These are phyloP conservation scores for Blastocrithidia nonstop DNA, from an alignment of 208 protist species.

Conservation along the genomic window DNA sequence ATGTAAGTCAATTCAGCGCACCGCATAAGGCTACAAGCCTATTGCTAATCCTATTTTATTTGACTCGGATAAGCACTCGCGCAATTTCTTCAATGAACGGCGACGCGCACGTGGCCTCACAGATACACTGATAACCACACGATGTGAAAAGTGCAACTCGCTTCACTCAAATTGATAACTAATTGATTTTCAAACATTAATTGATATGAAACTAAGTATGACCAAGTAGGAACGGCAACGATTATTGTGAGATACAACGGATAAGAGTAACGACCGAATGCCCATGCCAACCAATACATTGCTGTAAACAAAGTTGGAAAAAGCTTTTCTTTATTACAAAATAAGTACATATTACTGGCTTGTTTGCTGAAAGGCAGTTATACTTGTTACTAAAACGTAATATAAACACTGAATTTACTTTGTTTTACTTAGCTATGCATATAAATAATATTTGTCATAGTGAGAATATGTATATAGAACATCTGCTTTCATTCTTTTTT, in stretches of 20 bases:
- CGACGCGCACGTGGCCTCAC: slow-evolving; percentile 31
- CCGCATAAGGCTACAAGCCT: slow-evolving; percentile 56
- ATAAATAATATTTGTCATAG: too few relatives aligned
- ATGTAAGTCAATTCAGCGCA: slow-evolving; percentile 45
- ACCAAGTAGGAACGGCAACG: slow-evolving; percentile 16
- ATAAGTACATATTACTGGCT: background rate
- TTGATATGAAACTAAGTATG: slow-evolving; percentile 54
- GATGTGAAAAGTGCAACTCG: slow-evolving; percentile 43
- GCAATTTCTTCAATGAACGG: slow-evolving; percentile 67
- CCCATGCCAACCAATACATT: too few relatives aligned
- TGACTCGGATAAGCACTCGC: slow-evolving; percentile 64
- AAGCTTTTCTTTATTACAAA: background rate
- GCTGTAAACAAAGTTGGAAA: slow-evolving; percentile 1
- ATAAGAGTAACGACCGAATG: background rate
- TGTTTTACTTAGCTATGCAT: too few relatives aligned
- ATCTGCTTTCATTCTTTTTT: too few relatives aligned
- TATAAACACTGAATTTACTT: too few relatives aligned
- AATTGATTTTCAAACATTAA: slow-evolving; percentile 46
- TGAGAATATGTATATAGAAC: too few relatives aligned
- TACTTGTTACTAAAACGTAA: too few relatives aligned
- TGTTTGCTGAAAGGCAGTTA: background rate
- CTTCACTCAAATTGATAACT: slow-evolving; percentile 66
- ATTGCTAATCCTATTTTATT: slow-evolving; percentile 82
- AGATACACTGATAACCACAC: slow-evolving; percentile 34
- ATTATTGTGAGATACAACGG: slow-evolving; percentile 7